Base-by-base conservation (phyloP, 768 basidiomycete genomes). In the Termitomyces sp. region DNA sequence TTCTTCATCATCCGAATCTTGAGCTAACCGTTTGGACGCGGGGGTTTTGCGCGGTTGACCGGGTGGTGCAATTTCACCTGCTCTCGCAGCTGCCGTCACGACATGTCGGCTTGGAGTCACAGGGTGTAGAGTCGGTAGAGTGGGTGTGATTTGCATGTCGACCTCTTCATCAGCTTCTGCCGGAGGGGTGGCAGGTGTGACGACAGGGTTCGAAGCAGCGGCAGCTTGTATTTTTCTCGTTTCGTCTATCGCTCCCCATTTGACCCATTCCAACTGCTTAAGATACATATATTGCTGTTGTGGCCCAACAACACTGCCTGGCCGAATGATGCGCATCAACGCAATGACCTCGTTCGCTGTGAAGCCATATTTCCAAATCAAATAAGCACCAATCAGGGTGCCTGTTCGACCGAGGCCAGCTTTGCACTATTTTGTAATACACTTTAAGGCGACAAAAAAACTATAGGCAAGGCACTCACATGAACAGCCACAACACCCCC, bases 341-440 rank as follows among this genome's bases (percentile, higher is more conserved):
- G 89, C 97, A 55, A 98, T 98, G 5, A 89, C 97, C 72, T 98
- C 93, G 50, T 86, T 83, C 1, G 96, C 96, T 17, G 94, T 93
- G 69, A 99, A 99, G 21, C 91, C 92, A 65, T 98, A 96, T 72
- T 98, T 98, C 91, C 97, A 99, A 59, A 97, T 91, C 54, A 99
- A 81, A 77, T 98, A 98, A 9, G 96, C 97, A 35, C 97, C 97
- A 59, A 99, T 96, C 57, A 99, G 78, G 4, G 94, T 96, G 3
- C 97, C 97, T 6, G 97, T 98, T 54, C 97, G 81, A 23, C 97
- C 97, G 11, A 99, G 79, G 41, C 97, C 97, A 48, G 97, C 97
- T 78, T 96, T 96, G 70, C 94, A 97, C 89, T 96, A 69, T 16
- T 52, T 4, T 25, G 50, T 21, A 58, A 54, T 54, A 60, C 28